Evolutionary conservation across 78 protist genomes (phyloP).

Genomic region (Thecamonas trahens): DNA sequence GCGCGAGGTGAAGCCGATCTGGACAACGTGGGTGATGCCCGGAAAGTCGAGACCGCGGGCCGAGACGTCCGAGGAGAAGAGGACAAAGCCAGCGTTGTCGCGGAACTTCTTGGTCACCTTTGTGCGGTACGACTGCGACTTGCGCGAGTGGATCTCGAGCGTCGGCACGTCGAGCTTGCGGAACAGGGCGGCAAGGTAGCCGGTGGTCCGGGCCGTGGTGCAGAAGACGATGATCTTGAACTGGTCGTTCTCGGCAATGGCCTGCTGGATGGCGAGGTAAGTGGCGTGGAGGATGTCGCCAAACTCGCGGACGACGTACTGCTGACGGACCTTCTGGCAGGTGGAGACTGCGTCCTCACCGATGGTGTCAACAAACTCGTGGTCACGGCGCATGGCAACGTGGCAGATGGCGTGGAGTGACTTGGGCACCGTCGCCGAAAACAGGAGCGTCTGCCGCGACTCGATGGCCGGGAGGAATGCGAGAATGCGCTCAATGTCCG

Average conservation of each 20-base stretch:
- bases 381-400: too few species aligned
- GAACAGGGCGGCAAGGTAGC: slow-evolving; percentile 8
- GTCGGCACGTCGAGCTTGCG: slow-evolving; percentile 1
- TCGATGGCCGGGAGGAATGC: not conserved
- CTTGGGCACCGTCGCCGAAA: slow-evolving; percentile 51
- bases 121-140: slow-evolving; percentile 20
- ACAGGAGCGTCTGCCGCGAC: slow-evolving; percentile 56
- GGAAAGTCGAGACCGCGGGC: slow-evolving; percentile 65
- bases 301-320: not conserved
- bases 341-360: slow-evolving; percentile 15
- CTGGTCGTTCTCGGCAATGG: not conserved
- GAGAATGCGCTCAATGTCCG: too few species aligned
- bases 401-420: too few species aligned
- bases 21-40: slow-evolving; percentile 40
- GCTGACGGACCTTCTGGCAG: slow-evolving; percentile 23
- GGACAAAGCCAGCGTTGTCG: not conserved
- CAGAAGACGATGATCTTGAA: slow-evolving; percentile 47
- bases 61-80: slow-evolving; percentile 48
- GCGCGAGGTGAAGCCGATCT: slow-evolving; percentile 40
- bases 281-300: not conserved
- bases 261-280: not conserved
- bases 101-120: slow-evolving; percentile 7
- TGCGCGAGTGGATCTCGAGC: slow-evolving; percentile 57
- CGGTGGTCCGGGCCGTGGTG: slow-evolving; percentile 38
- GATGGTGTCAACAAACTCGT: slow-evolving; percentile 26